Evolutionary conservation across 495 filamentous ascomycete genomes (phyloP), one percentile per base, ranked within the genome.

Genomic region (Sporormia fimetaria): DNA sequence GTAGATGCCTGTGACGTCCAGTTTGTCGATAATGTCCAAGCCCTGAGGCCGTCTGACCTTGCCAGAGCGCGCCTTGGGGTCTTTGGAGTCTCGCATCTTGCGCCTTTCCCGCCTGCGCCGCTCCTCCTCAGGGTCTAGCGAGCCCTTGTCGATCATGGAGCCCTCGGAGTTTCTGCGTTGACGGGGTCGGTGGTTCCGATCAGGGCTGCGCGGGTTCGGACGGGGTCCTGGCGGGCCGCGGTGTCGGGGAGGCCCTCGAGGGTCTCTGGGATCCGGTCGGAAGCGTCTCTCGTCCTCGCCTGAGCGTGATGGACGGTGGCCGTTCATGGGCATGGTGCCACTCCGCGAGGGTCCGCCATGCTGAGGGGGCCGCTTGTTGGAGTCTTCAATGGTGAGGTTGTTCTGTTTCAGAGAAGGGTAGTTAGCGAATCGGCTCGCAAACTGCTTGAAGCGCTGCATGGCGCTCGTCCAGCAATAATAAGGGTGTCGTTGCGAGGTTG

Each of bases 1-100:
- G 57, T 93, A 95, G 54, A 99, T 92, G 52, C 88, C 87, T 8
- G 88, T 94, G 30, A 88, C 90, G 68, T 99, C 92, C 33, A 99
- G 68, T 56, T 94, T 88, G 62, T 99, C 92, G 52, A 99, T 99
- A 35, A 96, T 73, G 60, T 99, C 92, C 40, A 96, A 62, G 44
- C 77, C 76, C 37, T 77, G 71, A 40, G 63, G 64, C 54, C 62
- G 68, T 58, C 67, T 74, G 20, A 55, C 52, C 59, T 67, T 76
- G 32, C 48, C 17, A 24, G 61, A 54, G 42, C 61, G 63, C 38
- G 58, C 59, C 25, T 69, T 67, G 21, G 64, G 56, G 39, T 69
- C 57, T 57, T 66, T 73, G 45, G 35, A 69, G 54, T 80, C 65
- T 21, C 83, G 74, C 40, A 93, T 84, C 31, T 75, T 76, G 18